Evolutionary conservation across 306 rosid species (phyloP), one percentile per base, ranked within the genome.

Genomic region (Trifolium repens): DNA sequence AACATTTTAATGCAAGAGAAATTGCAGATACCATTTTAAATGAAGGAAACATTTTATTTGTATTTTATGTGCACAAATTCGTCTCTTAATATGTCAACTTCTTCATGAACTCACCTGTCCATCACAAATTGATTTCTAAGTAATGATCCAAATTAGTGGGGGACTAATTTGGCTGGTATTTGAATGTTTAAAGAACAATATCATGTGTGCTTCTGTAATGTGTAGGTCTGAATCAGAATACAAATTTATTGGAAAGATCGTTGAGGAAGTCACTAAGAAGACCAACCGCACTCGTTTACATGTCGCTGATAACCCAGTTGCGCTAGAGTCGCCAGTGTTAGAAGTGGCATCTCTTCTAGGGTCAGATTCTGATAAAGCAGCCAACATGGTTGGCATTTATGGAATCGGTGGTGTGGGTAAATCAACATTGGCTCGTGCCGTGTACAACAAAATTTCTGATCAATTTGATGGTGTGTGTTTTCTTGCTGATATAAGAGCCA

Each of bases 201-300:
- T 43, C 59, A 26, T 34, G 37, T 46, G 73, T 52, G 30, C 72
- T 50, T 50, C 10, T 52, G 13, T 16, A 34, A 52, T 37, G 35
- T 35, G 74, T 10, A 71, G 75, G 75, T 53, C 50, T 34, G 7
- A 71, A 71, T 3, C 64, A 30, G 64, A 71, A 53, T 53, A 53
- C 8, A 71, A 71, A 46, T 71, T 71, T 46, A 15, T 68, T 13
- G 9, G 0, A 13, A 47, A 3, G 8, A 46, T 47, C 1, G 8
- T 68, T 69, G 7, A 52, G 2, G 44, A 27, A 1, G n/a, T 69
- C 26, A n/a, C 30, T n/a, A 2, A 5, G 32, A 69, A 34, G 74
- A 19, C 53, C 34, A 52, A 11, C 5, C 49, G 26, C 15, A 27
- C 43, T 27, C 73, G 43, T 68, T 47, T 68, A 47, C 60, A 68